These are phyloP conservation scores for Cercophora newfieldiana DNA, from an alignment of 495 filamentous ascomycete species.

Conservation along the genomic window DNA sequence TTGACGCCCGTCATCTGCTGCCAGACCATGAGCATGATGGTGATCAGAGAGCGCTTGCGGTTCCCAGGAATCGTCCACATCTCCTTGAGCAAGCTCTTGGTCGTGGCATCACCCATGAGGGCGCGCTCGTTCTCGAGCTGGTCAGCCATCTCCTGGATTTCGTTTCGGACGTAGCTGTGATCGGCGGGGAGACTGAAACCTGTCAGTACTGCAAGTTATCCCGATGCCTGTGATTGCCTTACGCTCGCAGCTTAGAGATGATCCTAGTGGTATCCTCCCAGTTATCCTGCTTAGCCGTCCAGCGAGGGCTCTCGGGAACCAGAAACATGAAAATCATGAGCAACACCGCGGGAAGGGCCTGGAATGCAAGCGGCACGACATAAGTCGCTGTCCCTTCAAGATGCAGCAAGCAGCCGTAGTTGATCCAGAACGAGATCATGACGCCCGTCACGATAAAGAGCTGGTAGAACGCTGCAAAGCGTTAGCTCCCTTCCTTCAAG, in stretches of 20 bases:
- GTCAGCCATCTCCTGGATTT: constrained; percentile 61
- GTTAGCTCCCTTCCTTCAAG: background rate
- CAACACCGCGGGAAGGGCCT: constrained; percentile 58
- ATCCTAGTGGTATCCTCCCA: constrained; percentile 55
- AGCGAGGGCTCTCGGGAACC: constrained; percentile 46
- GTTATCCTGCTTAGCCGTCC: constrained; percentile 58
- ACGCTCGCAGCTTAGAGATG: constrained; percentile 48
- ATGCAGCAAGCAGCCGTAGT: constrained; percentile 53
- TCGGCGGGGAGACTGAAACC: constrained; percentile 42
- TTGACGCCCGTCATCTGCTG: constrained; percentile 72
- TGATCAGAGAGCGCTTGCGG: constrained; percentile 42
- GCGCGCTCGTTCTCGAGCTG: constrained; percentile 66
- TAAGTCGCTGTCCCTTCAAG: constrained; percentile 43
- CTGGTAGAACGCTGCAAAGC: constrained; percentile 55
- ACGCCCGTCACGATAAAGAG: constrained; percentile 64
- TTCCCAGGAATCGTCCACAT: constrained; percentile 65
- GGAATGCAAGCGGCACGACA: constrained; percentile 58
- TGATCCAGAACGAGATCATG: constrained; percentile 68
- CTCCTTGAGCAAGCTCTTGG: constrained; percentile 65
- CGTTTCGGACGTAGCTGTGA: constrained; percentile 63
- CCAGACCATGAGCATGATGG: constrained; percentile 62
- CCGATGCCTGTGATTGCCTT: background rate
- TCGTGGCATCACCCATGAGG: constrained; percentile 54
- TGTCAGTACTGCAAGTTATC: background rate
- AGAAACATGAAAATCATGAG: constrained; percentile 20